Evolutionary conservation across 306 rosid genomes (phyloP), one percentile per base, ranked within the genome.

Genomic region (Vicia villosa): DNA sequence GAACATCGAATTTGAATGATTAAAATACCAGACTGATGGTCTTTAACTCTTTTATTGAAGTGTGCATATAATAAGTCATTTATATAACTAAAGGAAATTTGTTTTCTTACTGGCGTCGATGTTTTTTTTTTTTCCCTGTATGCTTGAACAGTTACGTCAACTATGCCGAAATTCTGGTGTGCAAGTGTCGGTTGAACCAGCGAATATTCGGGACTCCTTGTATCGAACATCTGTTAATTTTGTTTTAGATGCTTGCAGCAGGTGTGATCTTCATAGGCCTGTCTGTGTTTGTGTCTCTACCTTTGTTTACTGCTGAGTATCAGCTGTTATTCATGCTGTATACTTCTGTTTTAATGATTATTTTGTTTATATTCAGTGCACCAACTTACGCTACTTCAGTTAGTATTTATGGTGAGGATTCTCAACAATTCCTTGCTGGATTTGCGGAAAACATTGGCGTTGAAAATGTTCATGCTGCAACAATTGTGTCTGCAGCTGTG

Each of bases 401-500:
- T 80, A 78, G 81, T 66, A 85, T 88, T 64, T 74, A 85, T 61
- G 96, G 94, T 5, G 98, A 93, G 83, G 96, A 86, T 83, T 84
- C 77, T 63, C 84, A 36, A 1, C 83, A 84, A 42, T 93, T 93
- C 74, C 75, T 93, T 74, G 91, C 97, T 85, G 98, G 97, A 47
- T 84, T 93, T 79, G 87, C 98, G 43, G 96, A 84, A 81, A 87
- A 90, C 74, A 87, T 88, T 65, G 90, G 89, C 57, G 87, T 93
- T 72, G 90, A 90, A 74, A 84, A 84, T 63, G 47, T 70, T 76
- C 91, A 87, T 69, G 97, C 94, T 26, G 94, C 85, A 54, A 86
- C 83, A 75, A 93, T 93, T 68, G 90, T 93, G 63, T 88, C 94
- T 59, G 98, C 97, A 2, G 88, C 97, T 15, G 94, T 93, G 55